Evolutionary conservation across 2,329 filamentous ascomycete genomes (phyloP), one percentile per base, ranked within the genome.

Genomic region (Diaporthe longicolla): DNA sequence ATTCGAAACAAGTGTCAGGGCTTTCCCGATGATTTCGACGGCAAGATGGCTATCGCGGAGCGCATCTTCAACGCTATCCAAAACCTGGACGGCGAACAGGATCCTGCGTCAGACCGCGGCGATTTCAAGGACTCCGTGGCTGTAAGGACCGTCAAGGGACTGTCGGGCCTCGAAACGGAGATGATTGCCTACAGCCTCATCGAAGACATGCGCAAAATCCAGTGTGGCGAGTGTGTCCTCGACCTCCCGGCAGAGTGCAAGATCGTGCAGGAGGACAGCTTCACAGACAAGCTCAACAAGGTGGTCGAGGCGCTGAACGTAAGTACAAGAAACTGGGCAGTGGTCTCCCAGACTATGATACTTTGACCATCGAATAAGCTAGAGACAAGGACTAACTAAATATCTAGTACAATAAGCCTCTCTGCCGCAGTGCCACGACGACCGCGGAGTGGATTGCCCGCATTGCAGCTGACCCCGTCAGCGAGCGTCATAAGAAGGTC

Each of bases 31-130:
- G 57, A 40, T 10, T 4, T 17, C 4, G 17, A 11, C 1, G 57
- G 35, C 6, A 7, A 40, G 17, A 6, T 0, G n/a, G 4, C 3
- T 2, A n/a, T 59, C 32, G 17, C 0, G 13, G 0, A 26, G n/a
- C 57, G 35, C 11, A 59, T 59, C n/a, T 40, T 59, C 11, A 2
- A 40, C 57, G 57, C 57, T n/a, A 17, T 59, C 35, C 5, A 24
- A 8, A 40, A 59, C 57, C 4, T 40, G 4, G 35, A 40, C 0
- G 57, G 57, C 13, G 57, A 59, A 4, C 57, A 59, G 24, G 57
- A 40, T 17, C 13, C 57, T 3, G 57, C 13, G 3, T 4, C 57
- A 0, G 57, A 59, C 0, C 11, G 13, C 0, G 32, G 21, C 4
- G 32, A 40, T 0, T 59, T 59, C n/a, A 9, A 15, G 19, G 17